phyloP scores from a whole-genome alignment of 768 basidiomycete species.

The Rickenella mellea region DNA sequence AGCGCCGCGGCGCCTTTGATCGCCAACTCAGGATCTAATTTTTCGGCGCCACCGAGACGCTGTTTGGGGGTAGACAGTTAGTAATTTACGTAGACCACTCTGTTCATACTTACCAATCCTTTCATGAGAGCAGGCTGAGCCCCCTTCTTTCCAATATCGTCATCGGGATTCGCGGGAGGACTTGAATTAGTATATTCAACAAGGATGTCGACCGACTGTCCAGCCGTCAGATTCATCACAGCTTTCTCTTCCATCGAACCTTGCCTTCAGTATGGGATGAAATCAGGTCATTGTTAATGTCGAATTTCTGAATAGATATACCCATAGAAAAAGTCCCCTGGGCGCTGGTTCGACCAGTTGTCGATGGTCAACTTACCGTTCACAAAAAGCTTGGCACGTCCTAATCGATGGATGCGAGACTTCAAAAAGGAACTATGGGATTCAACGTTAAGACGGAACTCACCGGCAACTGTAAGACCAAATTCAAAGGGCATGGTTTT shows the following conservation, averaged over 20 bases:
- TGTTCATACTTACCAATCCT: slow-evolving; percentile 40
- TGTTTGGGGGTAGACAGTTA: slow-evolving; percentile 13
- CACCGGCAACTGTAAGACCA: slow-evolving; percentile 55
- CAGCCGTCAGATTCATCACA: slow-evolving; percentile 33
- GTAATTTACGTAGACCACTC: not conserved
- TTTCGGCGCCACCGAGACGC: slow-evolving; percentile 61
- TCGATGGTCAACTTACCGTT: slow-evolving; percentile 24
- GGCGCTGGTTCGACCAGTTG: slow-evolving; percentile 25
- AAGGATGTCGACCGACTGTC: slow-evolving; percentile 37
- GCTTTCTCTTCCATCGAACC: slow-evolving; percentile 60
- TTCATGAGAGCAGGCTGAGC: slow-evolving; percentile 63
- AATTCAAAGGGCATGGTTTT: slow-evolving; percentile 44
- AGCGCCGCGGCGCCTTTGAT: slow-evolving; percentile 47
- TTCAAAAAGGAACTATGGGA: too few species aligned
- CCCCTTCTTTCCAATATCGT: slow-evolving; percentile 22
- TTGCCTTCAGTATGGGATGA: slow-evolving; percentile 27
- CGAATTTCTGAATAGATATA: slow-evolving; percentile 15
- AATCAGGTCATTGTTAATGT: not conserved
- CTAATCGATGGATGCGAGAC: too few species aligned
- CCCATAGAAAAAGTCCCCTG: slow-evolving; percentile 65
- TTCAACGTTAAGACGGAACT: not conserved
- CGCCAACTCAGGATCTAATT: slow-evolving; percentile 46
- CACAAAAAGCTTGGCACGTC: slow-evolving; percentile 56
- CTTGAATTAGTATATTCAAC: slow-evolving; percentile 61
- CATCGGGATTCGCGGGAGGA: slow-evolving; percentile 33